A percentile compares a stretch with the other conserved stretches of the same genome.
Evolutionary conservation across 2,329 filamentous ascomycete species (phyloP).

Genomic region (Colletotrichum paranaense): DNA sequence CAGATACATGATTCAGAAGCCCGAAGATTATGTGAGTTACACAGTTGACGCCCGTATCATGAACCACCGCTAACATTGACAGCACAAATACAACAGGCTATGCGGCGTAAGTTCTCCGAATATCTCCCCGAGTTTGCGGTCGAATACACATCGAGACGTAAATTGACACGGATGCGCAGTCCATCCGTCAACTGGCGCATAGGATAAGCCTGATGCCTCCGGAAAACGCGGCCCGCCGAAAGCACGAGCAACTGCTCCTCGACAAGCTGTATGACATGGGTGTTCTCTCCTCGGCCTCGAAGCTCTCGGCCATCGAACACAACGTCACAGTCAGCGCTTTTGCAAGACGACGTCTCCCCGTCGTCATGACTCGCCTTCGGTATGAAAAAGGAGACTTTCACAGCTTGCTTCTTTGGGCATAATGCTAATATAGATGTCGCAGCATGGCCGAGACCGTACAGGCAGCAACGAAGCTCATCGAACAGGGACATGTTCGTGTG

Average conservation of each 20-base stretch:
- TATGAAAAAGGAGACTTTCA: conserved; percentile 1
- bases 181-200: conserved; percentile 90
- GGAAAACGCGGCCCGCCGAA: conserved; percentile 79
- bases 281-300: conserved; percentile 79
- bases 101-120: conserved; percentile 68
- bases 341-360: conserved; percentile 83
- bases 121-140: neutral
- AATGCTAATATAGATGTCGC: conserved; percentile 9
- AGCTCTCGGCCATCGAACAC: conserved; percentile 87
- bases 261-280: conserved; percentile 96
- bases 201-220: conserved; percentile 85
- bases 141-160: neutral
- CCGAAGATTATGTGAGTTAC: conserved; percentile 75
- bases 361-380: conserved; percentile 88
- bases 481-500: conserved; percentile 93
- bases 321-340: conserved; percentile 91
- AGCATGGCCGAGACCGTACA: conserved; percentile 90
- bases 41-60: neutral
- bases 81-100: conserved; percentile 69
- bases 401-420: neutral
- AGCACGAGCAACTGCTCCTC: conserved; percentile 87
- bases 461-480: conserved; percentile 86
- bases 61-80: conserved; percentile 7
- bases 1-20: conserved; percentile 90
- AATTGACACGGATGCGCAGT: conserved; percentile 58